Conservation (phyloP, 495 filamentous ascomycete species). For the Aspergillus haitiensis region DNA sequence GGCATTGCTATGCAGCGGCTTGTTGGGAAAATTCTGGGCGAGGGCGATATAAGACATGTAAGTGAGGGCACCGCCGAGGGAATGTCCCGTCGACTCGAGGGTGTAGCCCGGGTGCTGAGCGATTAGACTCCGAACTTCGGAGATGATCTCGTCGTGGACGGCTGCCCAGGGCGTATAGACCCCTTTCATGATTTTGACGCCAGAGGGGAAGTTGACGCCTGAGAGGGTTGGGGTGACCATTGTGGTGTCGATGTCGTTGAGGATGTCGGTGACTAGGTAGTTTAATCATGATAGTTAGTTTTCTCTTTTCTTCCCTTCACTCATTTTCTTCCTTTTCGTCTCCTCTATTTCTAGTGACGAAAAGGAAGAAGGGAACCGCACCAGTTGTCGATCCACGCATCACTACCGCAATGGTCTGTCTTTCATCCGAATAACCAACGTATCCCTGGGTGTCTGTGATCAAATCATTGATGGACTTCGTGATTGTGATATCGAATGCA, state of each 20-base stretch:
- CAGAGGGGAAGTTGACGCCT: conserved; percentile 33
- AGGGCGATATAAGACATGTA: conserved; percentile 39
- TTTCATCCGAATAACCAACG: conserved; percentile 31
- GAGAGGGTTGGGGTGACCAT: conserved; percentile 34
- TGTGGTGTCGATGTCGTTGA: conserved; percentile 38
- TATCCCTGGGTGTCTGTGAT: conserved; percentile 36
- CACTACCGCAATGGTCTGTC: conserved; percentile 34
- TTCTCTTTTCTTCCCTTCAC: background rate
- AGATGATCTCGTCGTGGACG: conserved; percentile 33
- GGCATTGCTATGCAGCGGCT: conserved; percentile 33
- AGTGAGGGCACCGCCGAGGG: conserved; percentile 36
- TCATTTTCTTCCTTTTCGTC: no score
- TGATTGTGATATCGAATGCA: conserved; percentile 39
- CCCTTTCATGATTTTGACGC: conserved; percentile 34
- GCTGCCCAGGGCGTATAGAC: conserved; percentile 33
- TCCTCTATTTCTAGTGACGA: no score
- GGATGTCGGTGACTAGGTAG: conserved; percentile 30
- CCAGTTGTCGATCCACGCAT: conserved; percentile 36
- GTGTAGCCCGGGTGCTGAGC: conserved; percentile 32
- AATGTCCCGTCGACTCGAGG: conserved; percentile 37
- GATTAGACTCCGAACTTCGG: conserved; percentile 32
- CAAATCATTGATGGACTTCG: conserved; percentile 29
- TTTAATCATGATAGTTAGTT: background rate
- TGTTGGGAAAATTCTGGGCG: conserved; percentile 35
- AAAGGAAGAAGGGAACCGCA: conserved; percentile 5